phyloP scores from a whole-genome alignment of 1,139 yeast genomes.

The Wickerhamomyces sp. region DNA sequence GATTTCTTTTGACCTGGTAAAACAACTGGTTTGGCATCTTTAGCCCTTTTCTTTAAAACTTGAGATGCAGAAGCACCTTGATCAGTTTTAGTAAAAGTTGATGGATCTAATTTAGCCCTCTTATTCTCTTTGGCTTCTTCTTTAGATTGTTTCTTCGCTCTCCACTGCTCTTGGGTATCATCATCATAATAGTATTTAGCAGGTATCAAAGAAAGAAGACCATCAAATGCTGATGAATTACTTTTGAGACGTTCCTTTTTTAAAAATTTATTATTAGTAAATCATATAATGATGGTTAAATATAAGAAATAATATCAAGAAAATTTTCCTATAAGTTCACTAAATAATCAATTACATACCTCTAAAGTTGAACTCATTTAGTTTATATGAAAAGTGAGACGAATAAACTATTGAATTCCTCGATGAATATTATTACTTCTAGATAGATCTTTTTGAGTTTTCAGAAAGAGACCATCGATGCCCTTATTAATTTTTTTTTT shows the following conservation, averaged over 20 bases:
- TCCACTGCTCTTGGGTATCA: conserved; percentile 82
- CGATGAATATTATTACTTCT: neutral
- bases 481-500: neutral
- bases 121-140: conserved; percentile 59
- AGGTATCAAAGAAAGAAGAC: conserved; percentile 84
- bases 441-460: neutral
- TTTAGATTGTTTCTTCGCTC: conserved; percentile 70
- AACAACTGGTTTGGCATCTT: conserved; percentile 52
- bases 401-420: neutral
- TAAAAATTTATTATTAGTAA: conserved; percentile 9
- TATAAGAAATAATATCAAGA: too few species aligned
- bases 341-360: conserved; percentile 8
- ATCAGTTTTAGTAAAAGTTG: conserved; percentile 29
- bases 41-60: conserved; percentile 51
- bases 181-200: conserved; percentile 87
- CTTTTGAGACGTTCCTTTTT: conserved; percentile 22
- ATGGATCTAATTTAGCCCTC: conserved; percentile 74
- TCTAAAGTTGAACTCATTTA: conserved; percentile 22
- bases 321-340: too few species aligned
- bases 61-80: conserved; percentile 66
- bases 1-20: conserved; percentile 43
- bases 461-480: too few species aligned
- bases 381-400: too few species aligned
- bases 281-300: too few species aligned
- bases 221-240: conserved; percentile 77